Conservation (phyloP, 176 grass and related monocot genomes). For the Musa schizocarpa region DNA sequence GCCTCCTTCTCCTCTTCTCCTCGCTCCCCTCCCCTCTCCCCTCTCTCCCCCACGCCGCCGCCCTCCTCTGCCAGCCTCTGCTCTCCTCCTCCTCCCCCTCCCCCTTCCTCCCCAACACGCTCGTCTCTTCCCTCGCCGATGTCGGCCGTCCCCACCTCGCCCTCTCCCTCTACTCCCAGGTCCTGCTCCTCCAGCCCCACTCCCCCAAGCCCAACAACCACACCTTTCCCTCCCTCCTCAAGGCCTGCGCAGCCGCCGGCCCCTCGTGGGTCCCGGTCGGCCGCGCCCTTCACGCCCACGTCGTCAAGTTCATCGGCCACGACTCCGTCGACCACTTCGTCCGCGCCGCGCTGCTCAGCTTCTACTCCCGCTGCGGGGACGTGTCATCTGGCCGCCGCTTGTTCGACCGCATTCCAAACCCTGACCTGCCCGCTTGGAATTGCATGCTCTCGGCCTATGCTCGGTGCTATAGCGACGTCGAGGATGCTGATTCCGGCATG, state of each 20-base stretch:
- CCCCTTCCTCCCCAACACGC: constrained; percentile 38
- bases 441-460: constrained; percentile 24
- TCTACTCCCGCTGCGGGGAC: constrained; percentile 25
- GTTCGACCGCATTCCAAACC: constrained; percentile 19
- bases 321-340: constrained; percentile 25
- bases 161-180: constrained; percentile 26
- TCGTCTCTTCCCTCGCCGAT: constrained; percentile 28
- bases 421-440: constrained; percentile 38
- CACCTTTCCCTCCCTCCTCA: constrained; percentile 44
- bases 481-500: constrained; percentile 1
- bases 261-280: background rate
- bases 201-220: constrained; percentile 30
- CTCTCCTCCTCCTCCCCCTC: constrained; percentile 8
- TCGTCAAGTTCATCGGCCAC: constrained; percentile 36
- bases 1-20: constrained; percentile 26
- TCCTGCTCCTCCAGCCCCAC: constrained; percentile 12
- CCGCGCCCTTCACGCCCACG: constrained; percentile 35
- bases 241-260: constrained; percentile 23
- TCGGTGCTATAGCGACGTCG: background rate
- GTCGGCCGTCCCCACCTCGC: constrained; percentile 12
- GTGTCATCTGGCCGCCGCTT: constrained; percentile 21
- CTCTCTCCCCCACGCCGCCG: background rate
- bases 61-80: constrained; percentile 13
- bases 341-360: constrained; percentile 27
- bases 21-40: background rate